Base-by-base conservation (phyloP, 1,139 yeast genomes). In the Taphrina betulina region DNA sequence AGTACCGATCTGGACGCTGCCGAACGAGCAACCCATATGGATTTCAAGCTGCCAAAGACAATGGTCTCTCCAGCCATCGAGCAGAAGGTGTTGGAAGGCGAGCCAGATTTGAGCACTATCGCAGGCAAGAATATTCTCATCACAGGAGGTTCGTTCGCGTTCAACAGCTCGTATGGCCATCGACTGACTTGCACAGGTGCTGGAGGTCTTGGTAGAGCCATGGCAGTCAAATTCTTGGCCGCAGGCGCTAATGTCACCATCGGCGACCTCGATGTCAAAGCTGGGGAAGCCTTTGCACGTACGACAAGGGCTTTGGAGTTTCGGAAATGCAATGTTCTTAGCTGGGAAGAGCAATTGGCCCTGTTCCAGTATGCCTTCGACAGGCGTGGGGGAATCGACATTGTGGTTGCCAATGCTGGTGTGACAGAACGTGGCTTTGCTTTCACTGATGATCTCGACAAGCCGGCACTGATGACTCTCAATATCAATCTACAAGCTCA, bases 331-430 rank as follows among this genome's bases (percentile, higher is more conserved):
- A 50, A 50, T 26, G 44, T 38, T 12, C 40, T 50, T 26, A 50
- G 34, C 23, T 50, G 54, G 54, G 37, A 38, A 3, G 54, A 50
- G 3, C 54, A 50, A 24, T 5, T 12, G 24, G 37, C 31, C n/a
- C 40, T 50, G 17, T 50, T 50, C 12, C 37, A 50, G 34, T 41
- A 23, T 22, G 54, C 54, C 20, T 50, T 37, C 46, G 40, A 50
- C 17, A 34, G 54, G 12, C 33, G 23, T 40, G 35, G 38, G 14
- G 34, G 54, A 10, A 24, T 50, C 8, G 54, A 50, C 17, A 50
- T 50, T 14, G 54, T 50, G 22, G 50, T 52, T 20, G 56, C 56
- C n/a, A 52, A 52, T 36, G 56, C 56, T 16, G 56, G 56, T 19
- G 50, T 52, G 33, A 52, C 50, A 3, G 56, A 52, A 29, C 41